Conservation (phyloP, 495 filamentous ascomycete species). For the Tuber indicum region DNA sequence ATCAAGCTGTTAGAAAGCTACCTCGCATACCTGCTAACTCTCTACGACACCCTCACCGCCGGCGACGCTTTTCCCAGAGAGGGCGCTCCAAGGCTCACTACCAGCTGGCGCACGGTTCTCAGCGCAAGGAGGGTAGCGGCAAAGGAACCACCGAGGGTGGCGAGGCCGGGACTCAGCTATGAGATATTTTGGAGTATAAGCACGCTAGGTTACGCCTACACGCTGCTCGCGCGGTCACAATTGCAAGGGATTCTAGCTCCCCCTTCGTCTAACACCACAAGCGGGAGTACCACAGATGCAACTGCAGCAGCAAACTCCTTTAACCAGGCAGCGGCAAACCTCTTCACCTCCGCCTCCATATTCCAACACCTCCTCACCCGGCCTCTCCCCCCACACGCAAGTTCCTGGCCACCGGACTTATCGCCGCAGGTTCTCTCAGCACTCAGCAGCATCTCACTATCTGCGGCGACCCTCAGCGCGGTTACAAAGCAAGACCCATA, state of each 20-base stretch:
- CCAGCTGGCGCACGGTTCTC: slow-evolving; percentile 71
- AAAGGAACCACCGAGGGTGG: slow-evolving; percentile 47
- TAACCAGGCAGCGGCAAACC: slow-evolving; percentile 64
- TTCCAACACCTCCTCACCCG: slow-evolving; percentile 58
- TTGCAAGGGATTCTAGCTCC: slow-evolving; percentile 42
- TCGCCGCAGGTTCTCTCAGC: slow-evolving; percentile 60
- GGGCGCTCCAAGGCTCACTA: slow-evolving; percentile 44
- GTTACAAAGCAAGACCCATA: slow-evolving; percentile 93
- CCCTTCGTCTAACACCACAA: slow-evolving; percentile 24
- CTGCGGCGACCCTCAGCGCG: slow-evolving; percentile 81
- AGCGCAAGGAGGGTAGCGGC: slow-evolving; percentile 41
- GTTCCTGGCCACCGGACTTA: slow-evolving; percentile 51
- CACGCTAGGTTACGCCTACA: slow-evolving; percentile 66
- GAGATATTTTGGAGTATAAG: slow-evolving; percentile 74
- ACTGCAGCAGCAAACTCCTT: slow-evolving; percentile 63
- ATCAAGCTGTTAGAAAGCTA: slow-evolving; percentile 65
- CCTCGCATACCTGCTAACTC: slow-evolving; percentile 63
- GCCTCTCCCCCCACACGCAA: slow-evolving; percentile 21
- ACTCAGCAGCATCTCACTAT: slow-evolving; percentile 65
- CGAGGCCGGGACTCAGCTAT: slow-evolving; percentile 68
- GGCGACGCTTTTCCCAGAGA: slow-evolving; percentile 61
- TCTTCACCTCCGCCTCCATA: slow-evolving; percentile 73
- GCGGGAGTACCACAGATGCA: slow-evolving; percentile 54
- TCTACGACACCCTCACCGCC: slow-evolving; percentile 43
- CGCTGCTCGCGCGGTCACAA: slow-evolving; percentile 60